Base-by-base conservation (phyloP, 495 filamentous ascomycete species). In the Hypomontagnella monticulosa region DNA sequence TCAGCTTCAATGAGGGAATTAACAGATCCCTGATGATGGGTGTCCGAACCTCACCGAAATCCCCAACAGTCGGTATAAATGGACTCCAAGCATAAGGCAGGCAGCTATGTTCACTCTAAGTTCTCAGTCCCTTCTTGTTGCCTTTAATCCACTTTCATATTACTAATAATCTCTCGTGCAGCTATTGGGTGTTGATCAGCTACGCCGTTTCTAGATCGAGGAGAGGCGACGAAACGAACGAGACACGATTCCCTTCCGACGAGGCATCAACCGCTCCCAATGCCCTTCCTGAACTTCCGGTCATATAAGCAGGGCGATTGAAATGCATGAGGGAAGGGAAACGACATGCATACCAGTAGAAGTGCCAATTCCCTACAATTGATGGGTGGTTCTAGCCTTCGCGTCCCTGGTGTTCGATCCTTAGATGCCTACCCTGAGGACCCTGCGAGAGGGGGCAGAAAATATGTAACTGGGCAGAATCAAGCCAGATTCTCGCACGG, bases 91-190 rank as follows among this genome's bases (percentile, higher is more conserved):
- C 27, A 51, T 9, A 33, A 43, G 33, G 51, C 7, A 60, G 57
- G 57, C 47, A 37, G 37, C 47, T 37, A 46, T 6, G 23, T 27
- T 5, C 11, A 2, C 9, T 18, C 51, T 38, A 30, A 1, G 8
- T 41, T 2, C 12, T 43, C 2, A 19, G 34, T 42, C 44, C 20
- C 7, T 42, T 59, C 18, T 9, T n/a, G n/a, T 59, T 59, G 56
- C 56, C 56, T 59, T 59, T 50, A 18, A 20, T 59, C 41, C 56
- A 59, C 56, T 59, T 49, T 14, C 8, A 10, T 7, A 36, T 18
- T 11, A 4, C 1, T 9, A 20, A 20, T 1, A 58, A 12, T 59
- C 36, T 16, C 44, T 14, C 11, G 7, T 48, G 44, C 16, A 34
- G 50, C 33, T 41, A 20, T 49, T 14, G 1, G n/a, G 1, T 41